phyloP scores from a whole-genome alignment of 257 asterid species.

The Ilex aquifolium region DNA sequence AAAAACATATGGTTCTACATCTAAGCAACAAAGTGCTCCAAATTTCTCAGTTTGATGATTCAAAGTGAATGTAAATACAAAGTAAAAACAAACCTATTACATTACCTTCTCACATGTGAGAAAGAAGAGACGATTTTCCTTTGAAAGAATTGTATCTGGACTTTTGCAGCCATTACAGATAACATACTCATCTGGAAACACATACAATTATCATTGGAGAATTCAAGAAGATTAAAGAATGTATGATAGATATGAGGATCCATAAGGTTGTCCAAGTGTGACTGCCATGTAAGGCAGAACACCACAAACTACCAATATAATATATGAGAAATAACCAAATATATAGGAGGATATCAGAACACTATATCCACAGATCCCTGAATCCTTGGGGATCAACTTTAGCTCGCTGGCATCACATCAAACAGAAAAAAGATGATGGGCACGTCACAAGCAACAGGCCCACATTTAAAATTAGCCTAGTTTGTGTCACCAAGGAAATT shows the following conservation, averaged over 20 bases:
- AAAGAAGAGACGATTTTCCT: constrained; percentile 89
- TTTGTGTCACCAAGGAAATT: not conserved
- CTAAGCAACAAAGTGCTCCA: not conserved
- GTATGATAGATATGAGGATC: not conserved
- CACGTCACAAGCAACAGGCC: no score
- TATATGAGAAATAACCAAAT: no score
- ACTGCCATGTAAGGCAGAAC: no score
- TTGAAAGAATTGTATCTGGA: constrained; percentile 84
- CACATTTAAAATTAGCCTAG: no score
- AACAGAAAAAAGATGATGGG: no score
- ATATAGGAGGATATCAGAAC: no score
- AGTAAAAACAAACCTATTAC: not conserved
- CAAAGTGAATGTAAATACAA: not conserved
- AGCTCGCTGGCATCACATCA: no score
- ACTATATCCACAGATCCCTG: no score
- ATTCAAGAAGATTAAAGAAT: no score
- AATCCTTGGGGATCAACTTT: no score
- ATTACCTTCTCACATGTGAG: constrained; percentile 91
- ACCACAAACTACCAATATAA: no score
- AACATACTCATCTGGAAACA: constrained; percentile 75
- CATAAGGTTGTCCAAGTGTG: not conserved
- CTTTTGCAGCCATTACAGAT: constrained; percentile 97
- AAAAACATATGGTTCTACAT: not conserved
- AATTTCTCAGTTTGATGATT: not conserved
- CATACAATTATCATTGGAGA: not conserved